These are phyloP conservation scores for Claviceps humidiphila DNA, from an alignment of 2,329 filamentous ascomycete species.

Conservation along the genomic window DNA sequence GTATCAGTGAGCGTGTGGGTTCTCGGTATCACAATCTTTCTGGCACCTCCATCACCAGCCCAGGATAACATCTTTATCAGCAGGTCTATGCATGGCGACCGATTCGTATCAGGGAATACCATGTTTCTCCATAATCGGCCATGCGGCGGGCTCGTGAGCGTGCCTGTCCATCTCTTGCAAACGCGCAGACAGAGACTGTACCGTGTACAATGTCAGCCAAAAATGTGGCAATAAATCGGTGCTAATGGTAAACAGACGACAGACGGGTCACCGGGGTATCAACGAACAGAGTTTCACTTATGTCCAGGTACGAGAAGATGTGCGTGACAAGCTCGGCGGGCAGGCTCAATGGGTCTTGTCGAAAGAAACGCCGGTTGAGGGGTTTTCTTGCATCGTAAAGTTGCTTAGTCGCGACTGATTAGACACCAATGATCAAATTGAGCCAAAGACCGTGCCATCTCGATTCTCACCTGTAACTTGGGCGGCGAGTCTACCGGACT, in stretches of 20 bases:
- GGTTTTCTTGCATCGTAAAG: no score
- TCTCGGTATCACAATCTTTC: conserved; percentile 16
- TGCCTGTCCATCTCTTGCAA: conserved; percentile 17
- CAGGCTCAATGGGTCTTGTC: no score
- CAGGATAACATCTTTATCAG: conserved; percentile 18
- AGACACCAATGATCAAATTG: no score
- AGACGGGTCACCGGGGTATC: no score
- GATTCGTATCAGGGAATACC: conserved; percentile 11
- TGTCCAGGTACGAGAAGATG: no score
- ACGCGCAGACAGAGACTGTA: conserved; percentile 16
- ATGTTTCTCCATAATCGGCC: conserved; percentile 20
- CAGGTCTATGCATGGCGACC: conserved; percentile 8
- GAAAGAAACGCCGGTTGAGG: no score
- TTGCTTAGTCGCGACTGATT: no score
- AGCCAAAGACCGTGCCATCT: no score
- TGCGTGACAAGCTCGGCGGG: no score
- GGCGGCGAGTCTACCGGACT: no score
- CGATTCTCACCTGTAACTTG: no score
- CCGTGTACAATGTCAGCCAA: not conserved
- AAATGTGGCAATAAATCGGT: not conserved
- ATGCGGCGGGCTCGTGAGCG: conserved; percentile 16
- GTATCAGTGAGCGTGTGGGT: conserved; percentile 12
- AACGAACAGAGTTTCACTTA: conserved; percentile 15
- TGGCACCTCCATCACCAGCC: conserved; percentile 17
- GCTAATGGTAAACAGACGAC: not conserved